Evolutionary conservation across 2,329 filamentous ascomycete genomes (phyloP), one percentile per base, ranked within the genome.

Genomic region (Colletotrichum trifolii): DNA sequence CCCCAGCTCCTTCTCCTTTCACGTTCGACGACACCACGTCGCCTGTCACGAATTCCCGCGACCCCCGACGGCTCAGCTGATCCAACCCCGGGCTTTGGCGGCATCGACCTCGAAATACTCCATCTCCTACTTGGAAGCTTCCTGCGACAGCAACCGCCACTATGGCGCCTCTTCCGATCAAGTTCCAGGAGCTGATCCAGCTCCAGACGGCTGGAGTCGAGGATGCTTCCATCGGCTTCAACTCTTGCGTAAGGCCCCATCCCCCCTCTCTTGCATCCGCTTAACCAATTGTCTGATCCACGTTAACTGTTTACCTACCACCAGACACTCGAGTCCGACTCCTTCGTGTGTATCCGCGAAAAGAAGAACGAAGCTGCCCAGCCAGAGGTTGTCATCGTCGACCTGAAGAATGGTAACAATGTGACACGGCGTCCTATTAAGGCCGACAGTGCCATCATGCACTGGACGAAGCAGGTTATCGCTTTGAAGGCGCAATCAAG

Each of bases 361-460:
- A 95, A 97, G 84, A 91, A 94, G 79, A 90, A 87, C 77, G 92
- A 94, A 73, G 88, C 90, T 70, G 87, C 93, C 70, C 91, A 92
- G 73, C 92, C 94, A 70, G 94, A 97, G 82, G 95, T 99, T 70
- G 91, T 99, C 80, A 99, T 99, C 78, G 85, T 99, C 82, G 93
- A 99, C 81, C 91, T 99, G 76, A 97, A 98, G 82, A 96, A 97
- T 82, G 90, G 90, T 83, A 97, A 97, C 88, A 95, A 96, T 84
- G 89, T 97, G 78, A 96, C 93, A 73, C 91, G 92, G 74, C 89
- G 95, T 77, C 93, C 95, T 53, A 99, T 99, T 85, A 98, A 97
- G 85, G 96, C 96, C 75, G 96, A 99, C 83, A 98, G 94, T 88
- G 96, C 96, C 73, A 97, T 99, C 78, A 98, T 99, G 96, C 96